phyloP scores from a whole-genome alignment of 495 filamentous ascomycete species.

The Tetracladium setigerum region DNA sequence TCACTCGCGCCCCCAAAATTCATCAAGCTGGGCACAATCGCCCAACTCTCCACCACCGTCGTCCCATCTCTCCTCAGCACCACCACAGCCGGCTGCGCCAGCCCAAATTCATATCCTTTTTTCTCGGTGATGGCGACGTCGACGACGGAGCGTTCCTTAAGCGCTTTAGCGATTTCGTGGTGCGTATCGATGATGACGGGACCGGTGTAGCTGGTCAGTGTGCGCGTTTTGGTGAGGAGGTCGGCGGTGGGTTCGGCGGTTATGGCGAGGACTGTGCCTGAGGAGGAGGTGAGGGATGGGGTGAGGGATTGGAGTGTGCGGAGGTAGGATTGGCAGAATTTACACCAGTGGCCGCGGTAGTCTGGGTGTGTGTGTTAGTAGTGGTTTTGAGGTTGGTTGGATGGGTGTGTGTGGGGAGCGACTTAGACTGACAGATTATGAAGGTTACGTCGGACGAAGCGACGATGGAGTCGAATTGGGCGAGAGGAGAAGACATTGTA shows the following conservation, averaged over 20 bases:
- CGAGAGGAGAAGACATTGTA: no score
- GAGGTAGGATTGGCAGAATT: slow-evolving; percentile 21
- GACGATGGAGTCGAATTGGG: no score
- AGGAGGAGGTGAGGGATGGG: slow-evolving; percentile 6
- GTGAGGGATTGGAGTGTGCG: slow-evolving; percentile 8
- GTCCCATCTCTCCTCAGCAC: slow-evolving; percentile 1
- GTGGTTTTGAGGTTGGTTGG: background rate
- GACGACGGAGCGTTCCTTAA: slow-evolving; percentile 7
- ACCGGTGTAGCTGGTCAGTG: slow-evolving; percentile 11
- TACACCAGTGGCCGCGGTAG: background rate
- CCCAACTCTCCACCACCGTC: slow-evolving; percentile 16
- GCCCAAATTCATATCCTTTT: slow-evolving; percentile 17
- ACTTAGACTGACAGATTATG: no score
- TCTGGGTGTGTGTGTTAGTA: background rate
- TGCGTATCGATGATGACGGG: slow-evolving; percentile 10
- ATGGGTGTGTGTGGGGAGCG: background rate
- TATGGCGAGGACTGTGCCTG: slow-evolving; percentile 12
- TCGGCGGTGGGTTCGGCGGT: slow-evolving; percentile 12
- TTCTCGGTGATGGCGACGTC: slow-evolving; percentile 18
- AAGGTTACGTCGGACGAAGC: no score
- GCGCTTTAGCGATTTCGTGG: slow-evolving; percentile 6
- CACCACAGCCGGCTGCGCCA: slow-evolving; percentile 21
- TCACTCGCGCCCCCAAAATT: slow-evolving; percentile 19
- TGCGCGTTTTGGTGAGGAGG: slow-evolving; percentile 5
- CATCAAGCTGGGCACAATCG: slow-evolving; percentile 15